Base-by-base conservation (phyloP, 108 stramenopile genomes). In the Stephanodiscus minutulus region DNA sequence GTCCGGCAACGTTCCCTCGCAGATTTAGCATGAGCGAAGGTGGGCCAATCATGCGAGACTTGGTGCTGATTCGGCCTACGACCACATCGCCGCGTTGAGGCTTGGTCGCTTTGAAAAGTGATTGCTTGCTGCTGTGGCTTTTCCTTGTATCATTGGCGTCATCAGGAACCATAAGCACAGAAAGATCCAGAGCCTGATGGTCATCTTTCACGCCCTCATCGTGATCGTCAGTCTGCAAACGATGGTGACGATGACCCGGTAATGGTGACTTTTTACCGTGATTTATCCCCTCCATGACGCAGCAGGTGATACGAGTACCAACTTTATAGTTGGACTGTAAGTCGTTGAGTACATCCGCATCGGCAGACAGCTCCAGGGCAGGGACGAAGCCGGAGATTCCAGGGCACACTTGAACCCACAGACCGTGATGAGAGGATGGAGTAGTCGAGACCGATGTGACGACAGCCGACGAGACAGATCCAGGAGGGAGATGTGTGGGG, bases 11-110 rank as follows among this genome's bases (percentile, higher is more conserved):
- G 9, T 88, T 89, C 10, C 84, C 92, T 48, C 91, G 84, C 17
- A 96, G 62, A 55, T 86, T 83, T 13, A 96, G 57, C 91, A 93
- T 92, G 3, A 96, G 50, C 9, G 91, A 74, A 13, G 95, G 95
- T 61, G 91, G 78, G 49, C 73, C 73, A 18, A 69, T 61, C 49
- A 70, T 68, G 15, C 73, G 76, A 18, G 77, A 28, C 11, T 64
- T 63, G 28, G 81, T 77, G 43, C 86, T 86, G 24, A 95, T 81
- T 46, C 89, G 75, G 21, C 89, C 93, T 50, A 91, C 66, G 2
- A 88, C 70, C 15, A 92, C 33, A 61, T 88, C 88, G 6, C 89
- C 89, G 20, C 80, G 80, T 43, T 52, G 39, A 21, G 91, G 88
- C 52, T 86, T 90, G n/a, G 62, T 48, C 24, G 68, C 55, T 68